phyloP scores from a whole-genome alignment of 2,329 filamentous ascomycete species.

The Aspergillus flavus region DNA sequence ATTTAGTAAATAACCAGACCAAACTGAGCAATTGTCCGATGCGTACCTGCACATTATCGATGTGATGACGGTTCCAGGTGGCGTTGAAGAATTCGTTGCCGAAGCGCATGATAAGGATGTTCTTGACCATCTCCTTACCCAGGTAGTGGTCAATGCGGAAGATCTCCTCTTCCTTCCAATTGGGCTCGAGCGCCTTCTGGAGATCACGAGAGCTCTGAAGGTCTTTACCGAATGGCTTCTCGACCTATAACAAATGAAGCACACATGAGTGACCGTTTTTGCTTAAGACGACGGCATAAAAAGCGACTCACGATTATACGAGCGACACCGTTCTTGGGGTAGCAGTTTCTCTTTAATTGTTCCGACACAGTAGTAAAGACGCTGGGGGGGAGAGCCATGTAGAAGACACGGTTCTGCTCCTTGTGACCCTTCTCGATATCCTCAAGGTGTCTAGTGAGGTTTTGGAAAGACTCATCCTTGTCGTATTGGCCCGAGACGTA shows the following conservation, averaged over 20 bases:
- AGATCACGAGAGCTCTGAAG: constrained; percentile 90
- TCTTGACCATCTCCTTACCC: constrained; percentile 99
- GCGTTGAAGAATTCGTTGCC: constrained; percentile 98
- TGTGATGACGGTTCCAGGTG: constrained; percentile 99
- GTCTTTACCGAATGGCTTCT: constrained; percentile 99
- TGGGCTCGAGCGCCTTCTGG: constrained; percentile 89
- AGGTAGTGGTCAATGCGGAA: constrained; percentile 99
- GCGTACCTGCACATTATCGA: constrained; percentile 86
- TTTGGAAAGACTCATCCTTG: constrained; percentile 89
- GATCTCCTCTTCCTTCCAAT: constrained; percentile 98
- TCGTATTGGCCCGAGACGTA: constrained; percentile 99
- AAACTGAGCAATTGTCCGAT: neutral
- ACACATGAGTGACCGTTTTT: constrained; percentile 24
- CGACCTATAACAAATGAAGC: constrained; percentile 63
- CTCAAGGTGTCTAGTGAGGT: constrained; percentile 81
- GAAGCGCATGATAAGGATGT: constrained; percentile 95
- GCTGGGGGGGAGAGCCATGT: constrained; percentile 97
- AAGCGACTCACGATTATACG: constrained; percentile 78
- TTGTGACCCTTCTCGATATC: constrained; percentile 79
- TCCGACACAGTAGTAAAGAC: constrained; percentile 98
- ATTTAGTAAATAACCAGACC: constrained; percentile 4
- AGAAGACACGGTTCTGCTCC: constrained; percentile 92
- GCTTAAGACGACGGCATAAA: neutral
- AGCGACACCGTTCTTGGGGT: constrained; percentile 85
- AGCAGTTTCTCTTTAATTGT: constrained; percentile 96